Evolutionary conservation across 176 grass and related monocot genomes (phyloP).

Genomic region (Urochloa ruziziensis): DNA sequence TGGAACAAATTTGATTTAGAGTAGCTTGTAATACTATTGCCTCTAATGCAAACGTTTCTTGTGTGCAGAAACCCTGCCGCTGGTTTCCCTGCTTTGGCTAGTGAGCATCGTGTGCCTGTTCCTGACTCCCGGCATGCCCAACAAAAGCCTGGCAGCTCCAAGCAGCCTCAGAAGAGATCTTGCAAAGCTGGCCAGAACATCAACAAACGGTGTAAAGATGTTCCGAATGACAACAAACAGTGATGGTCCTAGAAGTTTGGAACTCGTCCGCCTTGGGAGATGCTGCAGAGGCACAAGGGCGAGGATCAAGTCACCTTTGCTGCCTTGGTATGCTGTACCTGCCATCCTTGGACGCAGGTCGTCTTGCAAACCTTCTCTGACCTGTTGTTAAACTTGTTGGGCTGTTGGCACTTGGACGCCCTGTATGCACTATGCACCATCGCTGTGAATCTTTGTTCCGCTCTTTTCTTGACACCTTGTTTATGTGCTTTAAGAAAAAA

Average conservation of each 20-base stretch:
- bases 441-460: neutral
- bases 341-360: neutral
- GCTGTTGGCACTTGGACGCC: neutral
- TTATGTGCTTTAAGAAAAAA: neutral
- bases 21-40: neutral
- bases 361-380: neutral
- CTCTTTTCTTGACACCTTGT: neutral
- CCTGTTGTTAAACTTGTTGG: neutral
- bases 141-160: neutral
- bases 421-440: neutral
- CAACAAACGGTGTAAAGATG: neutral
- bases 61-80: constrained; percentile 91
- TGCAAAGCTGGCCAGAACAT: neutral
- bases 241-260: neutral
- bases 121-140: constrained; percentile 40
- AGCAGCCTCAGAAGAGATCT: constrained; percentile 11
- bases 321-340: neutral
- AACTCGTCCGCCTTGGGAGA: neutral
- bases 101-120: constrained; percentile 74
- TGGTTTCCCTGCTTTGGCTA: constrained; percentile 98
- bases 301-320: neutral
- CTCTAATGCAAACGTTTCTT: constrained; percentile 3
- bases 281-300: constrained; percentile 11
- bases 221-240: neutral
- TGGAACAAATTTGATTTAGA: neutral